Base-by-base conservation (phyloP, 2,329 filamentous ascomycete genomes). In the Ciborinia camelliae region DNA sequence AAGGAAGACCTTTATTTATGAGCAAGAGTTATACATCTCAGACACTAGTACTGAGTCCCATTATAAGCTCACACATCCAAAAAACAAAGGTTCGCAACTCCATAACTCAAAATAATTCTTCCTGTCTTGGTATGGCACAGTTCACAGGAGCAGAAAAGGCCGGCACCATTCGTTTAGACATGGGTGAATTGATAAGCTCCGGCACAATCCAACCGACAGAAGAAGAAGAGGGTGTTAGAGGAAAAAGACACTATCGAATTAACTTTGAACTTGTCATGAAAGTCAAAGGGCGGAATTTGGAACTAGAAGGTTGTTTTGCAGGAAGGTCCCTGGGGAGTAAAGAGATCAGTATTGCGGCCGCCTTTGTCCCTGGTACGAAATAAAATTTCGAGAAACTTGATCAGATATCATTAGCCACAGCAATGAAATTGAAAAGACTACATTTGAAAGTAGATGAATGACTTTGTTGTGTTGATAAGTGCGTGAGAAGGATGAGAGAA, bases 21-120 rank as follows among this genome's bases (percentile, higher is more conserved):
- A 41, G 37, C 59, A 62, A 54, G 37, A 53, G 10, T n/a, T 54
- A 18, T 62, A 54, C 20, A 51, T 54, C n/a, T 62, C 59, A 18
- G 48, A 62, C 48, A 39, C 32, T 43, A 45, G 47, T 23, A 43
- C 59, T 12, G 59, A 62, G 39, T 51, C 39, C 2, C 20, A 62
- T 45, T 45, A 62, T 32, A 53, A 18, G 18, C 15, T 62, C 14
- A 8, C 23, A 43, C 48, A 62, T n/a, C 47, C 47, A 6, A 62
- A 62, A 7, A 62, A 62, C 14, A 26, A 26, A 62, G 59, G 59
- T 54, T 23, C 12, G 32, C n/a, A 53, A 12, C 35, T 30, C 5
- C 8, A 48, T 20, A 15, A 2, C n/a, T 61, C 23, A 23, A 41
- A 30, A 47, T 47, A 47, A 8, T 47, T 10, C n/a, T 20, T 30